phyloP scores from a whole-genome alignment of 352 stramenopile species.

The Pythium graminicola region DNA sequence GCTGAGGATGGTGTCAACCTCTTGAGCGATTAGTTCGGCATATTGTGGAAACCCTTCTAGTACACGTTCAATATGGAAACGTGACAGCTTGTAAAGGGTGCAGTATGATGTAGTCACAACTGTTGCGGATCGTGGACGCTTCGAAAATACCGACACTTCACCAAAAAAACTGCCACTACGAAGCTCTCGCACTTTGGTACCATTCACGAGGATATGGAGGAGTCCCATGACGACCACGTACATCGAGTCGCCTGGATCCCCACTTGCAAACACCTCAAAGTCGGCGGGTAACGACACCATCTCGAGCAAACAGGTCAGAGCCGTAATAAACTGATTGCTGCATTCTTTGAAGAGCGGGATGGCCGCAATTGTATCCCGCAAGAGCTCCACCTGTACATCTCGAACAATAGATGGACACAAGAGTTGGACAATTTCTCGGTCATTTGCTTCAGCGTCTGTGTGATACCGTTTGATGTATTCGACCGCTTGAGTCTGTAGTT shows the following conservation, averaged over 20 bases:
- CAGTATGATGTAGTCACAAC: conserved; percentile 55
- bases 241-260: conserved; percentile 64
- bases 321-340: conserved; percentile 52
- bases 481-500: conserved; percentile 42
- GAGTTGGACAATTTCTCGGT: conserved; percentile 52
- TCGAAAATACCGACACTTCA: conserved; percentile 63
- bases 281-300: conserved; percentile 51
- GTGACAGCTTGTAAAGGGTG: conserved; percentile 57
- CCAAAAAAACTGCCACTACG: conserved; percentile 62
- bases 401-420: conserved; percentile 69
- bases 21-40: conserved; percentile 31
- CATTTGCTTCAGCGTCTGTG: conserved; percentile 60
- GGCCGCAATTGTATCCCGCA: conserved; percentile 39
- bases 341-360: conserved; percentile 65
- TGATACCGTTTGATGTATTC: conserved; percentile 48
- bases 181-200: conserved; percentile 55
- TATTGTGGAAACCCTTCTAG: conserved; percentile 57
- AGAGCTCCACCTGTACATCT: conserved; percentile 64
- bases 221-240: conserved; percentile 62
- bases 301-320: conserved; percentile 60
- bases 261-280: conserved; percentile 42
- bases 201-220: conserved; percentile 52
- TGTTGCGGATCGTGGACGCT: conserved; percentile 45
- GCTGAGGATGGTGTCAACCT: conserved; percentile 44
- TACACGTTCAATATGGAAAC: conserved; percentile 56